Conservation (phyloP, 805 yeast genomes). For the Pichia thaimueangensis region DNA sequence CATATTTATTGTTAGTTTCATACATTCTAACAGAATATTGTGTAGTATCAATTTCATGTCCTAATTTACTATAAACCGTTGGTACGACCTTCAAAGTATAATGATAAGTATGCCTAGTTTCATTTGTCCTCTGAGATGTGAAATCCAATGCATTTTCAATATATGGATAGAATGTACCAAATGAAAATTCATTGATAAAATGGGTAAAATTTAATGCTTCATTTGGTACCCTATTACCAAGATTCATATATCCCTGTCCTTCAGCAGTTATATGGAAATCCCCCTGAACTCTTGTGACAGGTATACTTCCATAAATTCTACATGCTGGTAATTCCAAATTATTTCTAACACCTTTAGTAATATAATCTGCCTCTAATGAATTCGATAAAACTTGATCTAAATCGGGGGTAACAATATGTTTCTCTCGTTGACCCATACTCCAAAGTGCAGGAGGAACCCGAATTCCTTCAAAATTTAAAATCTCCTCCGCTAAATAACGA, state of each 20-base stretch:
- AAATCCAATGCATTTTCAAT: slow-evolving; percentile 83
- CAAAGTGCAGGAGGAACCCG: slow-evolving; percentile 43
- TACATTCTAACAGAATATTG: slow-evolving; percentile 70
- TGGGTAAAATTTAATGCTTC: slow-evolving; percentile 74
- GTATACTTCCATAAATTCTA: slow-evolving; percentile 73
- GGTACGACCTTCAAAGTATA: slow-evolving; percentile 82
- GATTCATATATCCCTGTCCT: slow-evolving; percentile 51
- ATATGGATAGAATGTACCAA: slow-evolving; percentile 84
- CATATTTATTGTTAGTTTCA: slow-evolving; percentile 23
- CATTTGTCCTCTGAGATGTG: slow-evolving; percentile 52
- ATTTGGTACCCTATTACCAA: slow-evolving; percentile 33
- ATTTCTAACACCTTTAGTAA: slow-evolving; percentile 34
- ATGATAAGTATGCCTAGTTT: slow-evolving; percentile 44
- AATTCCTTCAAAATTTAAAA: slow-evolving; percentile 63
- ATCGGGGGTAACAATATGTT: slow-evolving; percentile 48
- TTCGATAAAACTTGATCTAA: slow-evolving; percentile 61
- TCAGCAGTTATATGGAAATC: slow-evolving; percentile 77
- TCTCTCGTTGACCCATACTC: slow-evolving; percentile 34
- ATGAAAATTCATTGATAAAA: slow-evolving; percentile 78
- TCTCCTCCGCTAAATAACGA: slow-evolving; percentile 68
- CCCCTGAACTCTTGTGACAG: slow-evolving; percentile 82
- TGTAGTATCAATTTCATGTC: slow-evolving; percentile 68
- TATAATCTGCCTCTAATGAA: slow-evolving; percentile 60
- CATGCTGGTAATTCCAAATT: slow-evolving; percentile 71
- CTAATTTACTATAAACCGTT: slow-evolving; percentile 64